These are phyloP conservation scores for Floccularia luteovirens DNA, from an alignment of 768 basidiomycete species.

Conservation along the genomic window DNA sequence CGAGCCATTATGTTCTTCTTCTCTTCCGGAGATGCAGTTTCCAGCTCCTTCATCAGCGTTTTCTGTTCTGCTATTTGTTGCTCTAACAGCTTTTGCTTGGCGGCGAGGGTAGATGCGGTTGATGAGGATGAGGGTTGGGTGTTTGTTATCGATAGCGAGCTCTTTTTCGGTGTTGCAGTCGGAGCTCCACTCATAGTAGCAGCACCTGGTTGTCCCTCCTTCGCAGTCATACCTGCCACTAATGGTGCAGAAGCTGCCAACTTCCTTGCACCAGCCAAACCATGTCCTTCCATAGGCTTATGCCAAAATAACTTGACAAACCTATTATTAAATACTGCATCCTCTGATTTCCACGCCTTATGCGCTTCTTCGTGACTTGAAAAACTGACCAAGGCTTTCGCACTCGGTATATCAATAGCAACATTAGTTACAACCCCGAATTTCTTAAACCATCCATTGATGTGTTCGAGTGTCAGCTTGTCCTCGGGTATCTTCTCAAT, in stretches of 20 bases:
- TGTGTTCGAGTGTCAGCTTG: conserved; percentile 65
- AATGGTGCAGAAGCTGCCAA: conserved; percentile 77
- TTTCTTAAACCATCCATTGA: conserved; percentile 86
- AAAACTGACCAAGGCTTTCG: conserved; percentile 87
- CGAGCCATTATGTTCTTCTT: conserved; percentile 76
- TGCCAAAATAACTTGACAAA: conserved; percentile 98
- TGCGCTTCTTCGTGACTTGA: conserved; percentile 76
- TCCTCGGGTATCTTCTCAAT: conserved; percentile 92
- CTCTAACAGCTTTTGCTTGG: conserved; percentile 70
- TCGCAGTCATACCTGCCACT: conserved; percentile 53
- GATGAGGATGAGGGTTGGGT: conserved; percentile 17
- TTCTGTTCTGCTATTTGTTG: conserved; percentile 88
- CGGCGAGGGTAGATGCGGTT: conserved; percentile 46
- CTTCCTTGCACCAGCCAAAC: conserved; percentile 67
- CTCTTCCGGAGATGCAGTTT: conserved; percentile 56
- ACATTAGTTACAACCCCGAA: conserved; percentile 93
- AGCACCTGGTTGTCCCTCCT: conserved; percentile 17
- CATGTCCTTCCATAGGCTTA: conserved; percentile 87
- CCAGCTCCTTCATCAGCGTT: conserved; percentile 64
- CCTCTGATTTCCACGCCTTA: conserved; percentile 87
- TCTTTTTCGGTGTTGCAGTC: conserved; percentile 24
- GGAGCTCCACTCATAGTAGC: conserved; percentile 9
- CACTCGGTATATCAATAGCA: conserved; percentile 66
- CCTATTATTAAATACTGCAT: conserved; percentile 90
- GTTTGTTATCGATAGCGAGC: too few relatives aligned